A percentile compares a stretch with the other conserved stretches of the same genome.
Evolutionary conservation across 192 early-diverging fungal species (phyloP).

Genomic region (Fimicolochytrium jonesii): DNA sequence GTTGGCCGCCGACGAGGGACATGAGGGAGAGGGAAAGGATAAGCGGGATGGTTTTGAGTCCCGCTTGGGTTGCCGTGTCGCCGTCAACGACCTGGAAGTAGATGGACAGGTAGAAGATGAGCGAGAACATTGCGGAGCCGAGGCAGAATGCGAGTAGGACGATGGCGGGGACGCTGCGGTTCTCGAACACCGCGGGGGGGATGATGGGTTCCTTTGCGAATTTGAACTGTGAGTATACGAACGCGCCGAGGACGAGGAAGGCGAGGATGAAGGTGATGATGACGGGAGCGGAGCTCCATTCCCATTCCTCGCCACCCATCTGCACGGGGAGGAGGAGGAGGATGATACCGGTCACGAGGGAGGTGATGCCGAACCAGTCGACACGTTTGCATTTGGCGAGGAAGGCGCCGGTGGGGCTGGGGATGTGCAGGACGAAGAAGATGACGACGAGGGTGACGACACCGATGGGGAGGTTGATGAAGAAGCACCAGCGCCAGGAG

Average conservation of each 20-base stretch:
- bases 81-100: conserved; percentile 58
- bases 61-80: conserved; percentile 67
- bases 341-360: conserved; percentile 52
- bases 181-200: conserved; percentile 55
- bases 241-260: conserved; percentile 38
- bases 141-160: conserved; percentile 32
- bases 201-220: conserved; percentile 68
- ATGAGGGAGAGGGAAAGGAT: conserved; percentile 68
- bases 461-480: conserved; percentile 82
- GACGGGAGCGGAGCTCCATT: conserved; percentile 55
- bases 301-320: conserved; percentile 67
- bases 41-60: conserved; percentile 69
- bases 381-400: conserved; percentile 61
- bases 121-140: conserved; percentile 40
- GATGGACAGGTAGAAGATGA: conserved; percentile 71
- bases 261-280: conserved; percentile 59
- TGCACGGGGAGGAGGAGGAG: conserved; percentile 65
- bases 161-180: conserved; percentile 38
- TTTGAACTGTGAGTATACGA: conserved; percentile 61
- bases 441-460: conserved; percentile 55
- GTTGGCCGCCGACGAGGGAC: conserved; percentile 60
- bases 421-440: conserved; percentile 56
- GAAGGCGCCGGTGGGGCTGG: conserved; percentile 44
- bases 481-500: conserved; percentile 60
- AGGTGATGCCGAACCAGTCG: conserved; percentile 58